These are phyloP conservation scores for Canavalia gladiata DNA, from an alignment of 306 rosid species.

Conservation along the genomic window DNA sequence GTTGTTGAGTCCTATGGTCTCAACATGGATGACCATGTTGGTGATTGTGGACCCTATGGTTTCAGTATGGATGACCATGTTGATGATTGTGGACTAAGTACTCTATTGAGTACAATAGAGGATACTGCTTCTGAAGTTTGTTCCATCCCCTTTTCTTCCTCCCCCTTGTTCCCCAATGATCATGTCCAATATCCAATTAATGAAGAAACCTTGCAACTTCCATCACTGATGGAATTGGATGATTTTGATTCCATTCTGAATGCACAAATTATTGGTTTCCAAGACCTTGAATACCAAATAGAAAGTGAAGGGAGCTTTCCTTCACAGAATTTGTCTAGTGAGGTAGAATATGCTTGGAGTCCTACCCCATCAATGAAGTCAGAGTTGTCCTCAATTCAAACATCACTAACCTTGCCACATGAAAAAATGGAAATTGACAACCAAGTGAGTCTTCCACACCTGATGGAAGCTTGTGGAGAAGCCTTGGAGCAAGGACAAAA, in stretches of 20 bases:
- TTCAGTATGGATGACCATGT: conserved; percentile 47
- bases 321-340: conserved; percentile 41
- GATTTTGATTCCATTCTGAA: conserved; percentile 40
- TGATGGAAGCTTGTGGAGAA: conserved; percentile 62
- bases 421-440: conserved; percentile 60
- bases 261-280: conserved; percentile 26
- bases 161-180: conserved; percentile 44
- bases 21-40: conserved; percentile 46
- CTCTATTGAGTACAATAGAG: conserved; percentile 40
- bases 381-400: conserved; percentile 53
- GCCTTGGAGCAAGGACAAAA: conserved; percentile 58
- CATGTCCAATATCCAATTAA: conserved; percentile 35
- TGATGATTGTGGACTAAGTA: conserved; percentile 48
- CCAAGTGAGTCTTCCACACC: conserved; percentile 56
- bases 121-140: conserved; percentile 34
- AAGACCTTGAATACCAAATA: conserved; percentile 37
- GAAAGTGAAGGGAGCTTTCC: conserved; percentile 60
- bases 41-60: conserved; percentile 33
- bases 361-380: conserved; percentile 60
- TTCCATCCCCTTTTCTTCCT: conserved; percentile 42
- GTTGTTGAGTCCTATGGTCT: conserved; percentile 45
- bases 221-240: conserved; percentile 54
- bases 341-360: conserved; percentile 54
- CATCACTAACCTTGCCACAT: conserved; percentile 52
- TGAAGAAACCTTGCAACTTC: conserved; percentile 53